phyloP scores from a whole-genome alignment of 805 yeast species.

The Yarrowia keelungensis region DNA sequence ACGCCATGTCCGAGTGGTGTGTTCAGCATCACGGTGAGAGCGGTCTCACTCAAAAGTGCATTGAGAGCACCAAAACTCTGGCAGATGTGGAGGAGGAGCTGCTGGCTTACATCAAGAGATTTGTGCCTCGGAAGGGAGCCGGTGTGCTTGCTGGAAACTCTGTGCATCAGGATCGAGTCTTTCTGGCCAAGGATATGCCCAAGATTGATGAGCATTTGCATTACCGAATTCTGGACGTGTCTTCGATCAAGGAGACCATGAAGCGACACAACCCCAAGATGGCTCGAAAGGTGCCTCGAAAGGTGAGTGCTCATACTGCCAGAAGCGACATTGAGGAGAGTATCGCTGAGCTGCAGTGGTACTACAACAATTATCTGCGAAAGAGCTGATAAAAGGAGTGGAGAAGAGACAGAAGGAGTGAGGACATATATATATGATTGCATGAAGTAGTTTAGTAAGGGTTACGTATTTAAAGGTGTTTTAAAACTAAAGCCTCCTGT shows the following conservation, averaged over 20 bases:
- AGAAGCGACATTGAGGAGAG: slow-evolving; percentile 87
- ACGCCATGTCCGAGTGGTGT: slow-evolving; percentile 44
- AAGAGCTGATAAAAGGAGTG: slow-evolving; percentile 1
- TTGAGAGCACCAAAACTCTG: slow-evolving; percentile 61
- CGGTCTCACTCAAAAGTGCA: slow-evolving; percentile 79
- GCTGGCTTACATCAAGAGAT: slow-evolving; percentile 63
- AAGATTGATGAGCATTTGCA: slow-evolving; percentile 60
- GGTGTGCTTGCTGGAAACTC: slow-evolving; percentile 92
- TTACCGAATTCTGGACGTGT: slow-evolving; percentile 89
- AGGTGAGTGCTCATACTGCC: slow-evolving; percentile 83
- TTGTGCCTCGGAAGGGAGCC: slow-evolving; percentile 58
- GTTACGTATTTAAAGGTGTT: too few species aligned
- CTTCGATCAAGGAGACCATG: slow-evolving; percentile 82
- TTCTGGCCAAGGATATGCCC: slow-evolving; percentile 86
- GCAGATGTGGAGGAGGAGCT: slow-evolving; percentile 71
- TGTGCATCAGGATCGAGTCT: slow-evolving; percentile 87
- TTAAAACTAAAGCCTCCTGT: too few species aligned
- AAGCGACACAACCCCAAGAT: slow-evolving; percentile 75
- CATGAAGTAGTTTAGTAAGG: too few species aligned
- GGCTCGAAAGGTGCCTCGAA: slow-evolving; percentile 64
- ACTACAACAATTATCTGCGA: slow-evolving; percentile 59
- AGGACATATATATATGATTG: too few species aligned
- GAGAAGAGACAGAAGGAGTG: not conserved
- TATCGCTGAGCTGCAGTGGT: slow-evolving; percentile 82
- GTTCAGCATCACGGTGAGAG: slow-evolving; percentile 42